phyloP scores from a whole-genome alignment of 306 rosid species.

The Lotus japonicus region DNA sequence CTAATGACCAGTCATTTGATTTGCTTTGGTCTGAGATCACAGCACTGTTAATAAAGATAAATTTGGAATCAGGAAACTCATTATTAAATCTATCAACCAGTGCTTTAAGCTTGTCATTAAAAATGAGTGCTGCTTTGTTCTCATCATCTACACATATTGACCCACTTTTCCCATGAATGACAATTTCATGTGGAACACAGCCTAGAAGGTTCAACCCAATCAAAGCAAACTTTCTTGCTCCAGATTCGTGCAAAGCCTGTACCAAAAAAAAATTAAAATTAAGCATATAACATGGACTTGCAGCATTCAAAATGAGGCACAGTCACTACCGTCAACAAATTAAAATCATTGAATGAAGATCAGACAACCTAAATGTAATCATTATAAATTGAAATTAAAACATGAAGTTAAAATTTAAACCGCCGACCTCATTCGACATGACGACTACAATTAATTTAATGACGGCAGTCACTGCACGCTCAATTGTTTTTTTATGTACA shows the following conservation, averaged over 20 bases:
- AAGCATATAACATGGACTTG: too few relatives aligned
- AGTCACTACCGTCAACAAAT: too few relatives aligned
- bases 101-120: constrained; percentile 34
- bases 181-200: constrained; percentile 45
- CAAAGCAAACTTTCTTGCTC: constrained; percentile 59
- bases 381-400: too few relatives aligned
- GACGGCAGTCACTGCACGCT: too few relatives aligned
- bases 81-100: constrained; percentile 31
- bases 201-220: constrained; percentile 42
- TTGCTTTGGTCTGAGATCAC: neutral
- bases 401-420: too few relatives aligned
- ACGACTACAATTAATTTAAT: too few relatives aligned
- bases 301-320: too few relatives aligned
- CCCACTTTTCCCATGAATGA: constrained; percentile 27
- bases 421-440: too few relatives aligned
- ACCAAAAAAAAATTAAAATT: neutral
- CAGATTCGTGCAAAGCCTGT: constrained; percentile 39
- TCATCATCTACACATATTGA: constrained; percentile 35
- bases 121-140: constrained; percentile 22
- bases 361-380: too few relatives aligned
- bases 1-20: too few relatives aligned
- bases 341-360: too few relatives aligned
- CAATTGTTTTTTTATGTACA: too few relatives aligned
- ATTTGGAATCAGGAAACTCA: constrained; percentile 27
- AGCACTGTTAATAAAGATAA: constrained; percentile 17